Evolutionary conservation across 1,284 basidiomycete species (phyloP).

Genomic region (Schizophyllum commune): DNA sequence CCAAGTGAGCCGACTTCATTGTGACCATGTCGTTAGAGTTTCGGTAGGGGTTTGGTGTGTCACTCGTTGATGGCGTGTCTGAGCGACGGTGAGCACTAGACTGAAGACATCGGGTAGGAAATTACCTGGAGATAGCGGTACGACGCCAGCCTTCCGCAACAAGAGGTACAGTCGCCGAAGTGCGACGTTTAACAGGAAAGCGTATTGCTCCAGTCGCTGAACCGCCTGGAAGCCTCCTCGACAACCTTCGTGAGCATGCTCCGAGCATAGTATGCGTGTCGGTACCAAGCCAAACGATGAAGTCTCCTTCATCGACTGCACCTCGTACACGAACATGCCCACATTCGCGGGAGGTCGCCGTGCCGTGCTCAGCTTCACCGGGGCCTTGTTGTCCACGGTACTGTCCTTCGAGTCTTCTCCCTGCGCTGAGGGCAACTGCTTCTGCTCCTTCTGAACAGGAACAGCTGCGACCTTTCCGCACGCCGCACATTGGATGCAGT

Average conservation of each 20-base stretch:
- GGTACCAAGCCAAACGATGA: slow-evolving; percentile 64
- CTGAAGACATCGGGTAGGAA: background rate
- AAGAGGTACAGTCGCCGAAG: slow-evolving; percentile 87
- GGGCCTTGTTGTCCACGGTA: slow-evolving; percentile 30
- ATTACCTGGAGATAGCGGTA: slow-evolving; percentile 59
- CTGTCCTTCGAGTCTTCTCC: slow-evolving; percentile 18
- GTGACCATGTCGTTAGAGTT: slow-evolving; percentile 89
- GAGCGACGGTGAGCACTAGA: slow-evolving; percentile 19
- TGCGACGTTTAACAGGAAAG: slow-evolving; percentile 94
- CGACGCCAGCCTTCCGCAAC: slow-evolving; percentile 86
- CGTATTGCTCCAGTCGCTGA: slow-evolving; percentile 94
- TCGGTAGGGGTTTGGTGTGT: slow-evolving; percentile 63
- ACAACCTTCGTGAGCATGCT: slow-evolving; percentile 65
- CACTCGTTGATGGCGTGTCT: slow-evolving; percentile 25
- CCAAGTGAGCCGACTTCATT: slow-evolving; percentile 88
- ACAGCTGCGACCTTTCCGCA: slow-evolving; percentile 78
- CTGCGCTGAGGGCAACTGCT: slow-evolving; percentile 22
- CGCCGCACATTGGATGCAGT: slow-evolving; percentile 77
- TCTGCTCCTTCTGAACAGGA: slow-evolving; percentile 42
- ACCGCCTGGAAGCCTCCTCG: slow-evolving; percentile 83
- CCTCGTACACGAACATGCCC: slow-evolving; percentile 67
- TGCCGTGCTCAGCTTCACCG: slow-evolving; percentile 50
- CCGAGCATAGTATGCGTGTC: slow-evolving; percentile 66
- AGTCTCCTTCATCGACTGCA: slow-evolving; percentile 54
- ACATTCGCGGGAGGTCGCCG: slow-evolving; percentile 76